These are phyloP conservation scores for Tulasnella calospora DNA, from an alignment of 768 basidiomycete species.

Conservation along the genomic window DNA sequence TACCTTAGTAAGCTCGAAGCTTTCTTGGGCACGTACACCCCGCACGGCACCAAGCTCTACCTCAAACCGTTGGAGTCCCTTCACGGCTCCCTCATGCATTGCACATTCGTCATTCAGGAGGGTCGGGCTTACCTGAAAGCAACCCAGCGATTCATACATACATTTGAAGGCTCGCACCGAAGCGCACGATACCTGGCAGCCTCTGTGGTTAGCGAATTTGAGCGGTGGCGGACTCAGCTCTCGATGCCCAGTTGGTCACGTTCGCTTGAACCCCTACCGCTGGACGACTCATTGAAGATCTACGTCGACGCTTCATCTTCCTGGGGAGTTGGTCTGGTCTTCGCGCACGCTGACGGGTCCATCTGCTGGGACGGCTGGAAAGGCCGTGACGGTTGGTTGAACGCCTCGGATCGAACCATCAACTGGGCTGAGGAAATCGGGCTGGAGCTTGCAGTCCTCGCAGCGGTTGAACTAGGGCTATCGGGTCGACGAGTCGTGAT, in stretches of 20 bases:
- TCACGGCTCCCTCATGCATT: conserved; percentile 28
- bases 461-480: not conserved
- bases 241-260: not conserved
- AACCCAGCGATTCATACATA: not conserved
- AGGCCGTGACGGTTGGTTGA: not conserved
- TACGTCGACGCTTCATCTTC: not conserved
- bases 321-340: not conserved
- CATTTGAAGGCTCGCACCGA: not conserved
- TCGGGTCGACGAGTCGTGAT: not conserved
- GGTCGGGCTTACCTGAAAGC: not conserved
- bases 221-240: not conserved
- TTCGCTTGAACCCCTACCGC: not conserved
- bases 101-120: conserved; percentile 23
- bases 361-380: not conserved
- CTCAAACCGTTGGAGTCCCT: conserved; percentile 27
- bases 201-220: not conserved
- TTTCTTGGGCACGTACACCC: conserved; percentile 32
- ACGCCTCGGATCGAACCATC: not conserved
- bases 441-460: not conserved
- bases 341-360: not conserved
- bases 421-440: conserved; percentile 20
- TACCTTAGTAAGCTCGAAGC: not conserved
- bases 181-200: not conserved
- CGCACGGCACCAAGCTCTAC: not conserved
- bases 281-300: not conserved